A percentile compares a stretch with the other conserved stretches of the same genome.
These are phyloP conservation scores for Simplicillium aogashimaense DNA, from an alignment of 2,329 filamentous ascomycete genomes.

Conservation along the genomic window DNA sequence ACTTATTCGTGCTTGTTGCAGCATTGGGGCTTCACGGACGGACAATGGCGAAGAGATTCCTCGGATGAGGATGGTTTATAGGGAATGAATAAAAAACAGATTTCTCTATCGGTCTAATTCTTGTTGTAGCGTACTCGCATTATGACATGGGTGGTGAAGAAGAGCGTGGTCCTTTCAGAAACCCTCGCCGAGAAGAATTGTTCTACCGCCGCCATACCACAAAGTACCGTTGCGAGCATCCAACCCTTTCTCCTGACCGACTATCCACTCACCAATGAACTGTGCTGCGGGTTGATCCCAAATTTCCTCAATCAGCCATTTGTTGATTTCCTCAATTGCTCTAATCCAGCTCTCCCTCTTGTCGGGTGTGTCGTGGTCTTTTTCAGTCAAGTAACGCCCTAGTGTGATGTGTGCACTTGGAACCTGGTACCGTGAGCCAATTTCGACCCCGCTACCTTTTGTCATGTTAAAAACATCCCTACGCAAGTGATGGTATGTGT, in stretches of 20 bases:
- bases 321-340: constrained; percentile 67
- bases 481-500: constrained; percentile 86
- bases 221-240: constrained; percentile 65
- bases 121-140: not conserved
- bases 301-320: constrained; percentile 58
- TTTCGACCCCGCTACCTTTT: constrained; percentile 50
- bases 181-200: constrained; percentile 52
- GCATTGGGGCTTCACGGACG: constrained; percentile 35
- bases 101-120: constrained; percentile 10
- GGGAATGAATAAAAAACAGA: constrained; percentile 19
- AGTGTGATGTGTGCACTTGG: constrained; percentile 87
- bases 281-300: constrained; percentile 47
- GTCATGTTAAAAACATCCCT: constrained; percentile 62
- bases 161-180: constrained; percentile 29
- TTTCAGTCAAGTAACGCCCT: constrained; percentile 62
- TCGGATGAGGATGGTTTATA: constrained; percentile 33
- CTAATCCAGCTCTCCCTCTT: constrained; percentile 56
- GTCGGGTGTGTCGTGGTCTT: constrained; percentile 49
- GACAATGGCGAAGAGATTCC: constrained; percentile 35
- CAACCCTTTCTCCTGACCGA: constrained; percentile 78
- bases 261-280: constrained; percentile 63
- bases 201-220: constrained; percentile 82
- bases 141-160: not conserved
- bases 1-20: constrained; percentile 31
- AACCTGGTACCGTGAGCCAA: constrained; percentile 76